A percentile compares a stretch with the other conserved stretches of the same genome.
Evolutionary conservation across 257 asterid genomes (phyloP).

Genomic region (Euphrasia confusa): DNA sequence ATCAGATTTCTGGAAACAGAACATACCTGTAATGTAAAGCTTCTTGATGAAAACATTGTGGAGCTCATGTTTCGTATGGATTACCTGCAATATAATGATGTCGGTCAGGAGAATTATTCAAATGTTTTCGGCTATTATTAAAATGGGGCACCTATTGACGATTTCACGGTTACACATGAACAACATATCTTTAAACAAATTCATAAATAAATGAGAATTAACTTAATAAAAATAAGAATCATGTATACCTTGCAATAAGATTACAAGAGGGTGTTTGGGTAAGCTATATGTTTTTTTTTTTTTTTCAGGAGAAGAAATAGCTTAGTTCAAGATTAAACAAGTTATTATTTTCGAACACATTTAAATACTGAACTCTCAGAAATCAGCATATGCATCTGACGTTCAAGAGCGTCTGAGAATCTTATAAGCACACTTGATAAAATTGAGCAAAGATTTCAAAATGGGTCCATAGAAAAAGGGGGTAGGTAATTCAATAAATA

Average conservation of each 20-base stretch:
- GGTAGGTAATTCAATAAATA: constrained; percentile 6
- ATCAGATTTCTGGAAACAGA: constrained; percentile 10
- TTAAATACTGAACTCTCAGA: background rate
- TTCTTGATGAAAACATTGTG: constrained; percentile 81
- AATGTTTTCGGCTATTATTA: constrained; percentile 7
- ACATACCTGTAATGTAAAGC: constrained; percentile 94
- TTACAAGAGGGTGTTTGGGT: no score
- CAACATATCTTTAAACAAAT: background rate
- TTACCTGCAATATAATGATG: constrained; percentile 51
- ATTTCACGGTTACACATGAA: background rate
- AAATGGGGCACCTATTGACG: background rate
- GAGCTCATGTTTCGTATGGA: constrained; percentile 91
- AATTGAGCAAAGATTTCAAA: background rate
- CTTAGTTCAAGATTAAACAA: constrained; percentile 1
- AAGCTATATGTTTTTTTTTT: background rate
- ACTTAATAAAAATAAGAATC: constrained; percentile 5
- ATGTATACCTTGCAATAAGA: background rate
- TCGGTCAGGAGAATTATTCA: constrained; percentile 6
- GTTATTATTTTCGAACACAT: background rate
- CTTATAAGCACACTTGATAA: background rate
- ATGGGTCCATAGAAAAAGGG: background rate
- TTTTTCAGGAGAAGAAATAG: constrained; percentile 5
- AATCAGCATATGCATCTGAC: background rate
- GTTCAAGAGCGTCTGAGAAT: background rate
- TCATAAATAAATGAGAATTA: background rate